Evolutionary conservation across 352 stramenopile species (phyloP), one percentile per base, ranked within the genome.

Genomic region (Phytopythium delawarense): DNA sequence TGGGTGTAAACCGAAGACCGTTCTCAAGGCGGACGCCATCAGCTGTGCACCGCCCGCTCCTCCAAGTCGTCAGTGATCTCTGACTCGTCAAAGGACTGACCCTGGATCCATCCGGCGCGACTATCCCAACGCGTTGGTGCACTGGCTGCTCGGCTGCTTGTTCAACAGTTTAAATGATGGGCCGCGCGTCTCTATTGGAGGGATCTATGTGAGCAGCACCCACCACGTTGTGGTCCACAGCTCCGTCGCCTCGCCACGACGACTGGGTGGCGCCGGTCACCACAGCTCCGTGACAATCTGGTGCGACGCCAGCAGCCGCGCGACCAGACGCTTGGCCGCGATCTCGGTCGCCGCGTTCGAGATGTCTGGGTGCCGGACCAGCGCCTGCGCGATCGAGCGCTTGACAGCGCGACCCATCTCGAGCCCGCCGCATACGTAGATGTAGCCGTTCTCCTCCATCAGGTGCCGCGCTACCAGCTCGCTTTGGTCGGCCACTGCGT

Each of bases 351-450:
- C n/a, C 13, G 39, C 51, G 48, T 64, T 48, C 25, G 62, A 81
- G 55, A 69, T 64, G n/a, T 74, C 59, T 0, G 66, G 64, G 63
- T 90, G 83, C 49, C 65, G 59, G 21, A 74, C 54, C 37, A 93
- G 66, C 49, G 79, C 80, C 8, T 66, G 9, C 2, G 76, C 70
- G 28, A 95, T 79, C 16, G 74, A 72, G 11, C 76, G 77, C 74
- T 91, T 93, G 58, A 89, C 82, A 13, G 81, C 81, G 21, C 81
- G 80, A 7, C 87, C 84, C 84, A 95, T 92, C 23, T 70, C 74
- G 34, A 88, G 67, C 56, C 84, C 91, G n/a, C 87, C 87, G 30
- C 87, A 95, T 30, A 95, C 66, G 57, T 79, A 95, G 30, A 94
- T 65, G 67, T 87, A 84, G 37, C 84, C 84, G 35, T 77, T 63